phyloP scores from a whole-genome alignment of 2,329 filamentous ascomycete genomes.

The Sphaceloma murrayae region DNA sequence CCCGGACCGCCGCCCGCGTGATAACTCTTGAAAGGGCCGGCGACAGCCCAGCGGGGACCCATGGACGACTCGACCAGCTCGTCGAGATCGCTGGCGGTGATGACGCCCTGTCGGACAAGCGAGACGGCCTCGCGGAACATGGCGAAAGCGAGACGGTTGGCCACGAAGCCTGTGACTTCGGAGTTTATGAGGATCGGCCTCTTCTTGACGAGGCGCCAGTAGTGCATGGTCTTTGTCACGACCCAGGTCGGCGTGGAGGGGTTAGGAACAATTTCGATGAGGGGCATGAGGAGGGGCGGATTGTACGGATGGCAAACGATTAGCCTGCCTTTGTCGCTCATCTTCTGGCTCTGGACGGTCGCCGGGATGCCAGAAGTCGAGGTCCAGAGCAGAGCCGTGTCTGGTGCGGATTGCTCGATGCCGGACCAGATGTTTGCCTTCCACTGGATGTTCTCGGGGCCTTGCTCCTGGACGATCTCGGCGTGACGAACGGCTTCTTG shows the following conservation, averaged over 20 bases:
- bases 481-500: conserved; percentile 38
- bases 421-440: conserved; percentile 45
- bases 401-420: conserved; percentile 39
- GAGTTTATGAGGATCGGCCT: conserved; percentile 43
- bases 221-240: conserved; percentile 35
- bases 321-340: conserved; percentile 38
- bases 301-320: conserved; percentile 54
- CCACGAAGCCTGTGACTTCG: conserved; percentile 48
- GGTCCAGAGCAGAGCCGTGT: conserved; percentile 45
- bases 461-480: conserved; percentile 50
- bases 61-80: conserved; percentile 43
- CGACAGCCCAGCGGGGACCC: conserved; percentile 47
- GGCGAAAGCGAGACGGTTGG: conserved; percentile 49
- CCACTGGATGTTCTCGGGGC: conserved; percentile 44
- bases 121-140: conserved; percentile 47
- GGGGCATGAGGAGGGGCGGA: conserved; percentile 52
- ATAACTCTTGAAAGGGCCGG: conserved; percentile 50
- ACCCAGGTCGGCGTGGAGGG: conserved; percentile 33
- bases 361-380: conserved; percentile 50
- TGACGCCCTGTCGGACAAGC: conserved; percentile 45
- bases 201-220: conserved; percentile 37
- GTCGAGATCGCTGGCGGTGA: conserved; percentile 45
- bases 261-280: conserved; percentile 49
- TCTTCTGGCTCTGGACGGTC: conserved; percentile 37
- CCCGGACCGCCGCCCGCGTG: conserved; percentile 48